Evolutionary conservation across 208 protist species (phyloP).

Genomic region (Wallacemonas sp.): DNA sequence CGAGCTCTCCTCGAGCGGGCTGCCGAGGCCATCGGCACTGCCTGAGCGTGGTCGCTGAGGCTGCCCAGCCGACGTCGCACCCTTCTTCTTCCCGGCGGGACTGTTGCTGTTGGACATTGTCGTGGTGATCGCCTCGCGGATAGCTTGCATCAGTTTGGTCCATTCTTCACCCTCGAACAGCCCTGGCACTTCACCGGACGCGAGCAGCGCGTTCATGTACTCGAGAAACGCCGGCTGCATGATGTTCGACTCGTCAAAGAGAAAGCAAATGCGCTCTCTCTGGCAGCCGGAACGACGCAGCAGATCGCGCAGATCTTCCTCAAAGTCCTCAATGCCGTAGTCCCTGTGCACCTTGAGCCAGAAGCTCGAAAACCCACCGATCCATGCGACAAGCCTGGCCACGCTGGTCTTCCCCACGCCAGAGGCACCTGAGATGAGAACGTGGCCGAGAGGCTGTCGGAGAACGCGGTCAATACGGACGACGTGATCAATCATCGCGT

Average conservation of each 20-base stretch:
- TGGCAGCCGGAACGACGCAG: conserved; percentile 95
- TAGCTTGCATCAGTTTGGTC: conserved; percentile 92
- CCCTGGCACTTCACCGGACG: conserved; percentile 97
- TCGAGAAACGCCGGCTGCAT: conserved; percentile 98
- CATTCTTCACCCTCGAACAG: conserved; percentile 99
- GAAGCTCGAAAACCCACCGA: conserved; percentile 96
- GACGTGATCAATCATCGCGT: conserved; percentile 98
- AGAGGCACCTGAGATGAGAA: conserved; percentile 96
- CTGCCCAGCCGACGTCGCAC: background rate
- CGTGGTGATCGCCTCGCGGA: conserved; percentile 47
- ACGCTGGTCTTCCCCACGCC: conserved; percentile 99
- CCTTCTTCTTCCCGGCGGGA: background rate
- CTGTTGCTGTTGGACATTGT: conserved; percentile 22
- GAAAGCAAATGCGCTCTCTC: conserved; percentile 98
- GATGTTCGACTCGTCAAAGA: conserved; percentile 99
- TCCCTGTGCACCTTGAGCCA: conserved; percentile 96
- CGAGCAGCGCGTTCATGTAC: conserved; percentile 99
- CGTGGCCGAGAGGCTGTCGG: conserved; percentile 97
- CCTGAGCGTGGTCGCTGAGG: conserved; percentile 6
- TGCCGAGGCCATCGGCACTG: no score
- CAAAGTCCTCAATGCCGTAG: conserved; percentile 98
- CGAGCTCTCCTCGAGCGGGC: background rate
- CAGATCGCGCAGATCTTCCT: conserved; percentile 97
- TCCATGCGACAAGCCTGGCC: conserved; percentile 98
- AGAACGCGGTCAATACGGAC: conserved; percentile 99